Percentiles rank a stretch among this genome's conserved stretches.
phyloP scores from a whole-genome alignment of 345 rosid species.

The Raphanus raphanistrum region DNA sequence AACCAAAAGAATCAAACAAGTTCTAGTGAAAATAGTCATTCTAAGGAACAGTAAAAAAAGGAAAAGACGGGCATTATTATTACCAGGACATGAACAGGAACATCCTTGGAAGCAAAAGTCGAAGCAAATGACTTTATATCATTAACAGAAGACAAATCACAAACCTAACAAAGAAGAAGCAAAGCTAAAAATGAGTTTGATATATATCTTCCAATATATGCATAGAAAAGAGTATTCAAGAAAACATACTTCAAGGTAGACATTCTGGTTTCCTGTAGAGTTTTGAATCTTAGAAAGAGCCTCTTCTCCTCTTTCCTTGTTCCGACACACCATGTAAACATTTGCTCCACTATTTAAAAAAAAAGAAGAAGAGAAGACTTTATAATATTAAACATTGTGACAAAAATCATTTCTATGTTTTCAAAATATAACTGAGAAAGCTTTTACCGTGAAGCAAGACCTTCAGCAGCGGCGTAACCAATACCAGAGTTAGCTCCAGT shows the following conservation, averaged over 20 bases:
- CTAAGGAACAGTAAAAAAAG: background rate
- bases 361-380: background rate
- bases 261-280: conserved; percentile 69
- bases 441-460: conserved; percentile 81
- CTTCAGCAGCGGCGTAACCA: conserved; percentile 89
- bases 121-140: conserved; percentile 80
- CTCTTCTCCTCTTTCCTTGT: conserved; percentile 77
- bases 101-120: conserved; percentile 67
- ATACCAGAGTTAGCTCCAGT: conserved; percentile 95
- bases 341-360: conserved; percentile 91
- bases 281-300: conserved; percentile 74
- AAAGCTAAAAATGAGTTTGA: background rate
- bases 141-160: conserved; percentile 77
- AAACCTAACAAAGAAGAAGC: conserved; percentile 55
- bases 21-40: background rate
- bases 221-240: conserved; percentile 11
- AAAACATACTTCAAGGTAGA: conserved; percentile 73
- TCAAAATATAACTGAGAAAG: background rate
- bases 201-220: conserved; percentile 8
- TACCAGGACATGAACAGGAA: conserved; percentile 83
- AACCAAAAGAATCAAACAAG: background rate
- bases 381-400: background rate
- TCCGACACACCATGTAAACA: conserved; percentile 85
- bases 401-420: background rate
- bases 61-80: conserved; percentile 11